Evolutionary conservation across 176 grass and related monocot genomes (phyloP).

Genomic region (Poa annua): DNA sequence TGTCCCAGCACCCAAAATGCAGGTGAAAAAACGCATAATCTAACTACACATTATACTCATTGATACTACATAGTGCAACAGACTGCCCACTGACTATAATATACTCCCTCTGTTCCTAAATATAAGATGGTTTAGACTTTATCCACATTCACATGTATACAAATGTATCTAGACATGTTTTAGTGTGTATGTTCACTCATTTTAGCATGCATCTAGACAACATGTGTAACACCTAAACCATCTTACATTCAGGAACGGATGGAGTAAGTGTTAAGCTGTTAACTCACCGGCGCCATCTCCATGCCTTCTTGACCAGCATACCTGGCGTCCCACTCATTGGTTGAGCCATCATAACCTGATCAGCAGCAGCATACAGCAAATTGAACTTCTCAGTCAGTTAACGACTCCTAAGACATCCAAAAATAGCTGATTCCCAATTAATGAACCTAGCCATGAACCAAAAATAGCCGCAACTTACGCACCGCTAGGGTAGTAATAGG

Average conservation of each 20-base stretch:
- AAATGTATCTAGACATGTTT: too few relatives aligned
- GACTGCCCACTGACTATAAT: neutral
- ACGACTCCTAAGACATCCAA: neutral
- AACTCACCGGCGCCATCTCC: slow-evolving; percentile 63
- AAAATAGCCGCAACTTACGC: neutral
- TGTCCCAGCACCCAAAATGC: slow-evolving; percentile 1
- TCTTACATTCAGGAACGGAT: too few relatives aligned
- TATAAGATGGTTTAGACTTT: too few relatives aligned
- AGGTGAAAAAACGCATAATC: neutral
- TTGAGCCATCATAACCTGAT: slow-evolving; percentile 81
- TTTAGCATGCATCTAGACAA: too few relatives aligned
- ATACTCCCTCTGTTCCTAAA: neutral
- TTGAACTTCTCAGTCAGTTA: neutral
- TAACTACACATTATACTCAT: neutral
- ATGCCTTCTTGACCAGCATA: slow-evolving; percentile 69
- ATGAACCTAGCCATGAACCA: slow-evolving; percentile 18
- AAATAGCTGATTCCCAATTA: slow-evolving; percentile 9
- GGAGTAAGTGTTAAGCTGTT: slow-evolving; percentile 11
- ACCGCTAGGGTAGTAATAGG: slow-evolving; percentile 74
- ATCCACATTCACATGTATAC: too few relatives aligned
- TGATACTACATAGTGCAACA: neutral
- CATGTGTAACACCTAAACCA: too few relatives aligned
- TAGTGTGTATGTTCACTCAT: too few relatives aligned
- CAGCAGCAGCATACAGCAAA: slow-evolving; percentile 39
- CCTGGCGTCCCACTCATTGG: slow-evolving; percentile 80